phyloP scores from a whole-genome alignment of 768 basidiomycete genomes.

The Fomitopsis pulvina region DNA sequence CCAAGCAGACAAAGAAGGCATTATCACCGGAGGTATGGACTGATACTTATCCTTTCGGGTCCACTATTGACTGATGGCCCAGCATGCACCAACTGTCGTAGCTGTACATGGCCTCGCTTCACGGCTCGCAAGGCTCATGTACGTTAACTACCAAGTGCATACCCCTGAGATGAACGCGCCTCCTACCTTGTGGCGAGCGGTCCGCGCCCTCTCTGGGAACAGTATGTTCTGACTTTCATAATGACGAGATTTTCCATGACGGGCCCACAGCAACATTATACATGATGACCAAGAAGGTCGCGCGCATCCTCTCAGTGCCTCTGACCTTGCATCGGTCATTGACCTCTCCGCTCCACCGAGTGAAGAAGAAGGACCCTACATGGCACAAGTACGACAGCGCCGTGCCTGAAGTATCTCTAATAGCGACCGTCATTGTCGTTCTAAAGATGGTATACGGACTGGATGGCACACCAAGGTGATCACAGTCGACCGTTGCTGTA shows the following conservation, averaged over 20 bases:
- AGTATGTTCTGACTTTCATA: constrained; percentile 44
- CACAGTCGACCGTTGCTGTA: background rate
- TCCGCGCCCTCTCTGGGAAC: constrained; percentile 60
- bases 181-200: constrained; percentile 72
- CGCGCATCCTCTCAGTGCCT: constrained; percentile 47
- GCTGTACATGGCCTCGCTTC: constrained; percentile 55
- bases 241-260: background rate
- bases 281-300: constrained; percentile 52
- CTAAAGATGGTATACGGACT: constrained; percentile 85
- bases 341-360: constrained; percentile 32
- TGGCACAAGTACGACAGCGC: constrained; percentile 54
- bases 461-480: constrained; percentile 58
- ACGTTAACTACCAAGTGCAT: constrained; percentile 46
- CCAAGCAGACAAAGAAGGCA: constrained; percentile 58
- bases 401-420: constrained; percentile 60
- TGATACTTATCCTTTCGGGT: background rate
- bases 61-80: background rate
- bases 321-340: constrained; percentile 54
- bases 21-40: constrained; percentile 63
- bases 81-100: constrained; percentile 62
- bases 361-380: constrained; percentile 33
- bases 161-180: constrained; percentile 74
- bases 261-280: constrained; percentile 53
- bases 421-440: constrained; percentile 56
- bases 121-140: constrained; percentile 52